These are phyloP conservation scores for Leccinum disarticulatum DNA, from an alignment of 768 basidiomycete species.

Conservation along the genomic window DNA sequence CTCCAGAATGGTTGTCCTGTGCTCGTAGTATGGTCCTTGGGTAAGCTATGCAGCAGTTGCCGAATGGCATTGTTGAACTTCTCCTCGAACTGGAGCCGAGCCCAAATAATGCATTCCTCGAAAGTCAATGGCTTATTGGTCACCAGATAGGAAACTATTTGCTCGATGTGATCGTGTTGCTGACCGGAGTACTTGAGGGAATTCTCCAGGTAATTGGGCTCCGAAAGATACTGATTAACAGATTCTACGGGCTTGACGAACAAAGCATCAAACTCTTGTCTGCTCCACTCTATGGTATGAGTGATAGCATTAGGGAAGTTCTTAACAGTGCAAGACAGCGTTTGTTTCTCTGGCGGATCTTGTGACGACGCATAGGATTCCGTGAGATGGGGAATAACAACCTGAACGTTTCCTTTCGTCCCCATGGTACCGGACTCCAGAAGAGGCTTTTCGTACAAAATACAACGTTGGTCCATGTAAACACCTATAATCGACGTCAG, in stretches of 20 bases:
- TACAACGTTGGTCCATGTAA: conserved; percentile 98
- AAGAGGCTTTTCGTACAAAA: conserved; percentile 93
- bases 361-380: conserved; percentile 98
- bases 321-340: conserved; percentile 96
- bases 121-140: conserved; percentile 92
- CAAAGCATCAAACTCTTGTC: conserved; percentile 86
- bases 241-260: conserved; percentile 94
- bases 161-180: conserved; percentile 84
- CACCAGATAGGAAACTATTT: conserved; percentile 87
- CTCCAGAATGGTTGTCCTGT: conserved; percentile 99
- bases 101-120: conserved; percentile 98
- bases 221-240: conserved; percentile 94
- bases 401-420: conserved; percentile 97
- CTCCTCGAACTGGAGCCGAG: conserved; percentile 90
- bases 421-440: conserved; percentile 97
- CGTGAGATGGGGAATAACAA: conserved; percentile 89
- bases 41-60: conserved; percentile 90
- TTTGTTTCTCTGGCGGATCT: conserved; percentile 97
- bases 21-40: conserved; percentile 89
- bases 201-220: conserved; percentile 92
- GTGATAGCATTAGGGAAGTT: conserved; percentile 98
- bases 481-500: conserved; percentile 52
- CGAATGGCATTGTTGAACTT: conserved; percentile 92
- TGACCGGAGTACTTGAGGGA: conserved; percentile 90
- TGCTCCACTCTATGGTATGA: conserved; percentile 99